Evolutionary conservation across 139 green algal species (phyloP), one percentile per base, ranked within the genome.

Genomic region (Chlorella sp.): DNA sequence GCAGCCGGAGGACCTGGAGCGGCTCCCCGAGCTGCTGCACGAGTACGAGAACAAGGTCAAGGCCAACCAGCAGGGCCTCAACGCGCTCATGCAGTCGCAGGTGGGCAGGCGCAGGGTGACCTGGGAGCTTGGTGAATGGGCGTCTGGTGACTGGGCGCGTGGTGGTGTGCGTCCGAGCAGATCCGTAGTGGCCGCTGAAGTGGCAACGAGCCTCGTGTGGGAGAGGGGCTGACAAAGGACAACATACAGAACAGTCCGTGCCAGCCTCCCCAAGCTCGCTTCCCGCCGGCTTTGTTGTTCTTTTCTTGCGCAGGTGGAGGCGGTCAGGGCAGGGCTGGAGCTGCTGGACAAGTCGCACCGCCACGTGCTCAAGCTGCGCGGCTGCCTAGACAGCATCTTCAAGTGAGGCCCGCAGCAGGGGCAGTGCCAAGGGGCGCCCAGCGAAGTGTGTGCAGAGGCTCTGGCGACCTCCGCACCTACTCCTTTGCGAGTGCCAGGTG

Each of bases 241-340:
- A n/a, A n/a, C n/a, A n/a, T n/a, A n/a, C n/a, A n/a, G n/a, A n/a
- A n/a, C n/a, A n/a, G n/a, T n/a, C n/a, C n/a, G n/a, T n/a, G n/a
- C n/a, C n/a, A n/a, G n/a, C n/a, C n/a, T n/a, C n/a, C n/a, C n/a
- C n/a, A n/a, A n/a, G n/a, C n/a, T n/a, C n/a, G n/a, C n/a, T n/a
- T n/a, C n/a, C n/a, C n/a, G n/a, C n/a, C n/a, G n/a, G n/a, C n/a
- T n/a, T n/a, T n/a, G n/a, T n/a, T n/a, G n/a, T n/a, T n/a, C n/a
- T n/a, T n/a, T n/a, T n/a, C n/a, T n/a, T n/a, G n/a, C n/a, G n/a
- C 76, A 86, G 70, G 82, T 95, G 17, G 85, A 94, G 30, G 74
- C 86, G 24, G 78, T 77, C 1, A 69, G 75, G 23, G 67, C 72
- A 26, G 88, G 88, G 35, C 70, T 94, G 51, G 85, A 93, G n/a